These are phyloP conservation scores for Pyrus communis DNA, from an alignment of 306 rosid genomes.

Conservation along the genomic window DNA sequence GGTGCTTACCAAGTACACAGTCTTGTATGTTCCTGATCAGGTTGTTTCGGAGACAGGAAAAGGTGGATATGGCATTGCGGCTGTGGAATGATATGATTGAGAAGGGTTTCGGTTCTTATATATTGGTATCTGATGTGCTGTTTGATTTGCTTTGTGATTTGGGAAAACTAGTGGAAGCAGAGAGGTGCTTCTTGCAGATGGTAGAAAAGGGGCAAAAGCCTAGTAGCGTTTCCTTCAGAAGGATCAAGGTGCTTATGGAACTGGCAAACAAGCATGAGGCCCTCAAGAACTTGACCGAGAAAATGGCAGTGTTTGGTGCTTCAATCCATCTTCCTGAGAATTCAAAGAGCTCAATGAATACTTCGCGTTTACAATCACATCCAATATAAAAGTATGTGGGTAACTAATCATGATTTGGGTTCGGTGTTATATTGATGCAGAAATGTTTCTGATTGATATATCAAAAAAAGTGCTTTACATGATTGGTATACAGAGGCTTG, in stretches of 20 bases:
- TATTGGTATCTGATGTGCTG: conserved; percentile 77
- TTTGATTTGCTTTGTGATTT: conserved; percentile 78
- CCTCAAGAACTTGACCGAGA: conserved; percentile 51
- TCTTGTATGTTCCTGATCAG: conserved; percentile 85
- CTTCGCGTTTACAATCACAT: conserved; percentile 9
- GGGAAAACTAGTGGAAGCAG: conserved; percentile 73
- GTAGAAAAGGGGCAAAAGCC: conserved; percentile 82
- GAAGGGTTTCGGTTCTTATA: conserved; percentile 77
- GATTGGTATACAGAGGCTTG: background rate
- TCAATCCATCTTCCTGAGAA: conserved; percentile 26
- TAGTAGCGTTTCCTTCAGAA: conserved; percentile 61
- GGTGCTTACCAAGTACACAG: conserved; percentile 73
- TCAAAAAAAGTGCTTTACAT: background rate
- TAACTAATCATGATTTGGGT: background rate
- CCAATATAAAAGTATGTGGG: background rate
- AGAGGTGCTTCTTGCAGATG: conserved; percentile 84
- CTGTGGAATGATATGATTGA: conserved; percentile 87
- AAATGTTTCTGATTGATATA: background rate
- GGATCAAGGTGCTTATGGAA: conserved; percentile 88
- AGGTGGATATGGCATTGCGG: conserved; percentile 72
- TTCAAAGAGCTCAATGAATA: background rate
- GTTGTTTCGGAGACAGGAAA: conserved; percentile 63
- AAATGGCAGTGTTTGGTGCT: conserved; percentile 51
- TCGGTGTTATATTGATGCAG: background rate
- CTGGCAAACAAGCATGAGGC: conserved; percentile 62